Evolutionary conservation across 768 basidiomycete genomes (phyloP), one percentile per base, ranked within the genome.

Genomic region (Kwoniella sp.): DNA sequence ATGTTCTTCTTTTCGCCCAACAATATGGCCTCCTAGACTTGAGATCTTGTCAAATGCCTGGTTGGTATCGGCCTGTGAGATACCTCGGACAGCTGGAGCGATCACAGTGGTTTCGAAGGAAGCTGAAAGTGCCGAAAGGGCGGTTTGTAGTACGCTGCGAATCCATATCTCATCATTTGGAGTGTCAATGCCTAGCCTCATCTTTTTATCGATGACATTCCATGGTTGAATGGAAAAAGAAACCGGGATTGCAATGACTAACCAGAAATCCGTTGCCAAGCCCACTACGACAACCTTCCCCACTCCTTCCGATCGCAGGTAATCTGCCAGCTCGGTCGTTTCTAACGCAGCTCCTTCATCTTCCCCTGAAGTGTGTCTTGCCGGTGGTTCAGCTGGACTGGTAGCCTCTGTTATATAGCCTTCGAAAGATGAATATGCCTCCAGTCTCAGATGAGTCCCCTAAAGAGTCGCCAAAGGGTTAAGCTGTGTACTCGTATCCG

Each of bases 351-450:
- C 47, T 85, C 83, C 64, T 44, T 36, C 49, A 1, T 37, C 48
- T 55, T 49, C 17, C 24, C 24, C n/a, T 25, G 51, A 24, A 2
- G 26, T 27, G 26, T 64, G 46, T 33, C 64, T 33, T 1, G 54
- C n/a, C 9, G 55, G 55, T 1, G 68, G 64, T 19, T 68, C 63
- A 4, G 55, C 21, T 4, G 68, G 67, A 25, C 63, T 58, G 4
- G 59, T 54, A 26, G 51, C 53, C 0, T 59, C 55, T n/a, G 72
- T 61, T 4, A 75, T 46, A 21, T 74, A 70, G 13, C 76, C 76
- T 22, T 74, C 83, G 72, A 92, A 92, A 1, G 88, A 90, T n/a
- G 88, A 90, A 73, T 92, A 92, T 47, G 87, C 87, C 74, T 92
- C 91, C 68, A 91, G 83, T 30, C 81, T 82, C 0, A 76, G 76